Conservation (phyloP, 148 eudicot species). For the Linanthus parryae region DNA sequence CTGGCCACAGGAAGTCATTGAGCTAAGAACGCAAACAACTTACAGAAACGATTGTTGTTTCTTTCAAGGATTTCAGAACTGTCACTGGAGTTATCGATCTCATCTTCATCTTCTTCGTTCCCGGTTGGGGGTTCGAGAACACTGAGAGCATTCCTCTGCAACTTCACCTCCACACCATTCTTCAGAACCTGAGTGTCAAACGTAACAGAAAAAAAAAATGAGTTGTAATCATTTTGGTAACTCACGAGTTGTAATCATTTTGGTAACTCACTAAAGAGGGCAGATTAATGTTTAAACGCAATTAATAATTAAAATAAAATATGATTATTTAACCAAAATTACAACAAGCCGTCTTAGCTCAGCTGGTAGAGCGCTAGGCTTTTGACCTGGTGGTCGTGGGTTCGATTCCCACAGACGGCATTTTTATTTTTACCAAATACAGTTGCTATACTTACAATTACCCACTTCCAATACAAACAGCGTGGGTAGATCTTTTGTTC, state of each 20-base stretch:
- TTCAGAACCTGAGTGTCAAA: slow-evolving; percentile 96
- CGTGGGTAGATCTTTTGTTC: too few species aligned
- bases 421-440: too few species aligned
- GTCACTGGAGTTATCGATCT: slow-evolving; percentile 65
- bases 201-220: too few species aligned
- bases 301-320: too few species aligned
- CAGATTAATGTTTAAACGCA: too few species aligned
- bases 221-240: too few species aligned
- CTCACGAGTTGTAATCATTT: too few species aligned
- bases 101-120: slow-evolving; percentile 74
- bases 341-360: slow-evolving; percentile 10
- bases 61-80: slow-evolving; percentile 78
- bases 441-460: too few species aligned
- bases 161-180: slow-evolving; percentile 95
- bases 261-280: too few species aligned
- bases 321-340: too few species aligned
- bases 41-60: slow-evolving; percentile 62
- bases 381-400: slow-evolving; percentile 7
- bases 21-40: slow-evolving; percentile 16
- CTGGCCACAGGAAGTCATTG: neutral
- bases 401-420: slow-evolving; percentile 6
- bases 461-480: too few species aligned
- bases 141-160: slow-evolving; percentile 93
- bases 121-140: slow-evolving; percentile 96
- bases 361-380: slow-evolving; percentile 6